Conservation (phyloP, 305 asterid species). For the Rubia peregrina region DNA sequence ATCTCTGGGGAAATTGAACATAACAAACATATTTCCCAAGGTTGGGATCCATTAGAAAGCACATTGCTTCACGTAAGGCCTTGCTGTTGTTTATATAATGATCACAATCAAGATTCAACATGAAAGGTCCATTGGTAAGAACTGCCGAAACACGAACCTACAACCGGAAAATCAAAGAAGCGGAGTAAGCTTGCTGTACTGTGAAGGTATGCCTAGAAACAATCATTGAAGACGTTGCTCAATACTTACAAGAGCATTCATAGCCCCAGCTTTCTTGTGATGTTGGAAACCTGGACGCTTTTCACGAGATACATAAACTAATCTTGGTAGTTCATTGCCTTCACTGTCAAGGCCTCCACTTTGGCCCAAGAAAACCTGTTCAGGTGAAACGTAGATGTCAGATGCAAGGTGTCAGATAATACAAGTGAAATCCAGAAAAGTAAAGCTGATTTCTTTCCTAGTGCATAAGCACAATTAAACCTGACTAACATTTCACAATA, state of each 20-base stretch:
- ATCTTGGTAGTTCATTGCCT: conserved; percentile 90
- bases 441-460: background rate
- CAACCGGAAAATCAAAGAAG: conserved; percentile 14
- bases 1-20: conserved; percentile 96
- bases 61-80: conserved; percentile 96
- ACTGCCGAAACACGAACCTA: conserved; percentile 98
- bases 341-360: conserved; percentile 98
- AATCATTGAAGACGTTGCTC: conserved; percentile 6
- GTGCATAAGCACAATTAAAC: background rate
- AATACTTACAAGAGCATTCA: conserved; percentile 91
- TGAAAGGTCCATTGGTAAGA: conserved; percentile 95
- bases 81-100: conserved; percentile 96
- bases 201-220: background rate
- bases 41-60: conserved; percentile 94
- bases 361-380: conserved; percentile 95
- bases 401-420: background rate
- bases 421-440: background rate
- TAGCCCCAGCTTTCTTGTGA: conserved; percentile 99
- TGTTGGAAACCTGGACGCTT: conserved; percentile 98
- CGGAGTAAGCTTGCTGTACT: conserved; percentile 14
- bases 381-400: background rate
- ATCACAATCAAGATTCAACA: conserved; percentile 98
- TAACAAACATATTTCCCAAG: conserved; percentile 95
- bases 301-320: conserved; percentile 99
- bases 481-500: background rate